These are phyloP conservation scores for Macrocybe gigantea DNA, from an alignment of 768 basidiomycete genomes.

Conservation along the genomic window DNA sequence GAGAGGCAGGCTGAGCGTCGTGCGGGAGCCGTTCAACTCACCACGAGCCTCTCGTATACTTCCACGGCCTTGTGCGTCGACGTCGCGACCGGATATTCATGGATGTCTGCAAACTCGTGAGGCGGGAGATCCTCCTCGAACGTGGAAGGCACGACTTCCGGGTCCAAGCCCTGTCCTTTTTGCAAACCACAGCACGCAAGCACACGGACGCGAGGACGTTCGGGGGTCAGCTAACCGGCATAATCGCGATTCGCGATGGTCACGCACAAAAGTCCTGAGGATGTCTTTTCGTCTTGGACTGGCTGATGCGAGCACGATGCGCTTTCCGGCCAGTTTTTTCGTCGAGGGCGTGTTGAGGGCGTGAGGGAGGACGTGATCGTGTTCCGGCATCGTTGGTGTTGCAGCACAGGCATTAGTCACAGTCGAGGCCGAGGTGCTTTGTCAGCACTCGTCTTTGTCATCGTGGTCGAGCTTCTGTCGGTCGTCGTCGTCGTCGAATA, in stretches of 20 bases:
- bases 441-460: too few species aligned
- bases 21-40: conserved; percentile 24
- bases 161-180: conserved; percentile 27
- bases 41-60: conserved; percentile 81
- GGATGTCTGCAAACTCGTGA: conserved; percentile 60
- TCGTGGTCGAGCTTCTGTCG: too few species aligned
- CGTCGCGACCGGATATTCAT: conserved; percentile 73
- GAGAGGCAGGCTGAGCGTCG: neutral
- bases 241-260: neutral
- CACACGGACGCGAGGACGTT: too few species aligned
- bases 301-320: conserved; percentile 80
- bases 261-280: conserved; percentile 66
- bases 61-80: conserved; percentile 79
- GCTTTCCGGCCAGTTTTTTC: conserved; percentile 66
- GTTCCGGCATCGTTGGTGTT: conserved; percentile 13
- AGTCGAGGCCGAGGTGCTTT: too few species aligned
- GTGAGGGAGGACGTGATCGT: conserved; percentile 53
- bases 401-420: too few species aligned
- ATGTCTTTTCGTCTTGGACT: conserved; percentile 86
- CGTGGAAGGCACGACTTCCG: conserved; percentile 36
- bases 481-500: too few species aligned
- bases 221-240: neutral
- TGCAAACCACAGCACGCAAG: too few species aligned
- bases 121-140: conserved; percentile 78
- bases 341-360: conserved; percentile 58